Conservation (phyloP, 371 early-diverging fungal genomes). For the Actinomortierella wolfii region DNA sequence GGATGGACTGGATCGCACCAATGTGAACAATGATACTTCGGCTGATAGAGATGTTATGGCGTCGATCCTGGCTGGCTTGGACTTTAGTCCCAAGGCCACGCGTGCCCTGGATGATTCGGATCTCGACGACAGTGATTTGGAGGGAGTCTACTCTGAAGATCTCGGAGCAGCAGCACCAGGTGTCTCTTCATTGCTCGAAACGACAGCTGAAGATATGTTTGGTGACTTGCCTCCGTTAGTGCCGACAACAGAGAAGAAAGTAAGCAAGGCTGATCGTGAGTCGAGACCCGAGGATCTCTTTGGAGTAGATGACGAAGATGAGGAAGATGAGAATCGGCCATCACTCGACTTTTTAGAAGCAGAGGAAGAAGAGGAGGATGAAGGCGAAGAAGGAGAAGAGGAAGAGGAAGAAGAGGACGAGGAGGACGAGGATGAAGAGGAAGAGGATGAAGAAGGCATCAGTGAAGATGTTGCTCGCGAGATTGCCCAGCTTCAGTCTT, state of each 20-base stretch:
- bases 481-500: slow-evolving; percentile 27
- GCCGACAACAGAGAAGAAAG: background rate
- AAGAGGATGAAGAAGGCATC: slow-evolving; percentile 19
- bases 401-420: slow-evolving; percentile 9
- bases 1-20: too few species aligned
- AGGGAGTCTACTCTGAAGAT: slow-evolving; percentile 19
- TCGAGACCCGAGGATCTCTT: slow-evolving; percentile 34
- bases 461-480: slow-evolving; percentile 31
- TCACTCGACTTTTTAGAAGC: slow-evolving; percentile 1
- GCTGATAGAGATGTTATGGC: slow-evolving; percentile 39
- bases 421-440: slow-evolving; percentile 10
- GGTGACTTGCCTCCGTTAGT: slow-evolving; percentile 14
- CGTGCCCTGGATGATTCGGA: slow-evolving; percentile 24
- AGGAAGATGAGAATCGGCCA: slow-evolving; percentile 12
- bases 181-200: slow-evolving; percentile 11
- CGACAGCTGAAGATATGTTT: slow-evolving; percentile 32
- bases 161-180: slow-evolving; percentile 5
- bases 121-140: slow-evolving; percentile 18
- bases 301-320: slow-evolving; percentile 32
- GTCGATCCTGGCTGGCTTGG: slow-evolving; percentile 36
- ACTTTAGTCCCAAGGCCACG: slow-evolving; percentile 27
- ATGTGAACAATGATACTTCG: background rate
- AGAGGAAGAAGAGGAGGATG: slow-evolving; percentile 14
- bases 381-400: slow-evolving; percentile 13
- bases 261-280: slow-evolving; percentile 20